Base-by-base conservation (phyloP, 176 grass and related monocot genomes). In the Aegilops speltoides region DNA sequence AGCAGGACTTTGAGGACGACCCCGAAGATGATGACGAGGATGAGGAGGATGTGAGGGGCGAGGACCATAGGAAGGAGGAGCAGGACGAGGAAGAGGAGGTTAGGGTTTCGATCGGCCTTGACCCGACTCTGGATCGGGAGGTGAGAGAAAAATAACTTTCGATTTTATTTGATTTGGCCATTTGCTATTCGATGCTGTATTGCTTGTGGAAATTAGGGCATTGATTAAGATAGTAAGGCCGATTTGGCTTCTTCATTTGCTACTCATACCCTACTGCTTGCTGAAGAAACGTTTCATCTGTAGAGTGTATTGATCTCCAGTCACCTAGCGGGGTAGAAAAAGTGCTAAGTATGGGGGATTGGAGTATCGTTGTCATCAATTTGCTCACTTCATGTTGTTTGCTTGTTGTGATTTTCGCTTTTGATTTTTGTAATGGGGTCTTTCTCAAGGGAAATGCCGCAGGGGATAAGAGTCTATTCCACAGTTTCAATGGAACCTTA, bases 51-150 rank as follows among this genome's bases (percentile, higher is more conserved):
- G 65, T 38, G 43, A 34, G 10, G 16, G 81, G 43, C 1, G 83
- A 12, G 7, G 83, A 23, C 22, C 65, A 34, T 19, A 68, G n/a
- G 16, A 22, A 86, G 37, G 62, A 34, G 17, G 84, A 70, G 62
- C 78, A 62, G 31, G 86, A 85, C 76, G 95, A 98, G 6, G 95
- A 85, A 29, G 90, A 93, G 20, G 89, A 86, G 60, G 67, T 99
- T 91, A 91, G 92, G 90, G 81, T 90, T 93, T 94, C 87, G 10
- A 92, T 97, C 25, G 97, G 94, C 34, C 92, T 97, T 40, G 97
- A 99, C 91, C 97, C 97, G 4, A 93, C 97, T 31, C 87, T 97
- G 50, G 97, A 99, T 90, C 69, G 86, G 52, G 97, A 99, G 97
- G 97, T 99, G 77, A 86, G 83, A 40, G 6, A 56, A 16, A 85